Evolutionary conservation across 768 basidiomycete genomes (phyloP).

Genomic region (Bullera alba): DNA sequence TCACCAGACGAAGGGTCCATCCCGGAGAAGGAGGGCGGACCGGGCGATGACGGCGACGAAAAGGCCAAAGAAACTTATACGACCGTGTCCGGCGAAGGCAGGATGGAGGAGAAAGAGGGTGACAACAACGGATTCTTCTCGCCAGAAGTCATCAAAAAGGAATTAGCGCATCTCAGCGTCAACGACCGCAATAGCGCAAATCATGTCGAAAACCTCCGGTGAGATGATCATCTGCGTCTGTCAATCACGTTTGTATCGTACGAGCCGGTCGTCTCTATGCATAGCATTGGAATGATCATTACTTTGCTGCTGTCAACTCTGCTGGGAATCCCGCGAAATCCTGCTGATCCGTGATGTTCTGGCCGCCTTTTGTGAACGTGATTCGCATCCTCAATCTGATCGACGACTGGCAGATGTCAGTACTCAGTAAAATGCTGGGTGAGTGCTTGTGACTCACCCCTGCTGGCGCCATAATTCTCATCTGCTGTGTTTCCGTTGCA

Average conservation of each 20-base stretch:
- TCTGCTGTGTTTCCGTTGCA: conserved; percentile 82
- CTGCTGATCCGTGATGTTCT: conserved; percentile 77
- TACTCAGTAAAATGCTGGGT: neutral
- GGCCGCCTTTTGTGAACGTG: conserved; percentile 61
- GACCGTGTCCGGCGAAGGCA: neutral
- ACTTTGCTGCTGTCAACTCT: conserved; percentile 41
- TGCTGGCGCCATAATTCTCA: conserved; percentile 79
- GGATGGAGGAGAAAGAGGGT: neutral
- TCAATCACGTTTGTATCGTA: too few species aligned
- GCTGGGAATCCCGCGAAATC: conserved; percentile 86
- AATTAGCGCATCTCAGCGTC: conserved; percentile 3
- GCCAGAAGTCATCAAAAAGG: conserved; percentile 11
- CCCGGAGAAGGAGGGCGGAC: conserved; percentile 36
- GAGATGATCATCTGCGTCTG: too few species aligned
- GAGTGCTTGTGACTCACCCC: conserved; percentile 57
- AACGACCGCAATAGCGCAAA: too few species aligned
- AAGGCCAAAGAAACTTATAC: too few species aligned
- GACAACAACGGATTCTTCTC: conserved; percentile 11
- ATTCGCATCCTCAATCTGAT: conserved; percentile 80
- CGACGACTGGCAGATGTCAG: conserved; percentile 59
- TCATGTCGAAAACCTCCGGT: too few species aligned
- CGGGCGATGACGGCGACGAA: conserved; percentile 13
- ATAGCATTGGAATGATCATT: neutral
- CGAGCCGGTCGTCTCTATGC: neutral
- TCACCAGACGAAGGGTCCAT: conserved; percentile 45